Base-by-base conservation (phyloP, 2,329 filamentous ascomycete genomes). In the Monosporascus ibericus region DNA sequence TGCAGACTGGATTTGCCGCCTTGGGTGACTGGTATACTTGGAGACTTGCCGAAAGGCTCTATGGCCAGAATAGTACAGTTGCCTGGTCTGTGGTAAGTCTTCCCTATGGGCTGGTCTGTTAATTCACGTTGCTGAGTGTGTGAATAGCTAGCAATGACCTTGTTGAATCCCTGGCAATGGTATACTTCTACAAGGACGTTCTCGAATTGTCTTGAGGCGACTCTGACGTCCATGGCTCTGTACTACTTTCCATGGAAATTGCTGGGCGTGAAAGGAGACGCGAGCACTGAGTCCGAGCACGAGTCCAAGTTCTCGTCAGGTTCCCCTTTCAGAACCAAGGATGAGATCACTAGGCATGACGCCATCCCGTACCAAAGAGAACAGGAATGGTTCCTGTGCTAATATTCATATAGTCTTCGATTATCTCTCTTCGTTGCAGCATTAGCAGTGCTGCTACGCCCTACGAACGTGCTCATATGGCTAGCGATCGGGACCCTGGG, bases 151-250 rank as follows among this genome's bases (percentile, higher is more conserved):
- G 78, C 80, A 53, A 78, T 94, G 71, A 85, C 84, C 3, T 69
- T 88, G 44, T 74, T 85, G 63, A 95, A 85, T 69, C 90, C 94
- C 6, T 99, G 94, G 91, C 90, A 96, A 68, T 97, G 90, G 89
- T 97, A 94, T 71, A 94, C 87, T 71, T 94, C 91, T 1, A 92
- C 91, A 0, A 82, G 94, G 47, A 96, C 94, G 1, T 87, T 99
- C 65, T 96, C 92, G 51, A 99, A 99, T 72, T 94, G 86, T 49
- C 75, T 97, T 5, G 94, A 99, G 75, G 90, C 87, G n/a, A 88
- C 88, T 1, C 73, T 99, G 60, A 96, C 92, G 5, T 77, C 88
- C 54, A 77, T 84, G 62, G 92, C 91, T 2, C 75, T 97, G 46
- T 84, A 84, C 66, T 82, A 85, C 61, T 97, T 90, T 88, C 92